Base-by-base conservation (phyloP, 441 rosid genomes). In the Jatropha podagrica region DNA sequence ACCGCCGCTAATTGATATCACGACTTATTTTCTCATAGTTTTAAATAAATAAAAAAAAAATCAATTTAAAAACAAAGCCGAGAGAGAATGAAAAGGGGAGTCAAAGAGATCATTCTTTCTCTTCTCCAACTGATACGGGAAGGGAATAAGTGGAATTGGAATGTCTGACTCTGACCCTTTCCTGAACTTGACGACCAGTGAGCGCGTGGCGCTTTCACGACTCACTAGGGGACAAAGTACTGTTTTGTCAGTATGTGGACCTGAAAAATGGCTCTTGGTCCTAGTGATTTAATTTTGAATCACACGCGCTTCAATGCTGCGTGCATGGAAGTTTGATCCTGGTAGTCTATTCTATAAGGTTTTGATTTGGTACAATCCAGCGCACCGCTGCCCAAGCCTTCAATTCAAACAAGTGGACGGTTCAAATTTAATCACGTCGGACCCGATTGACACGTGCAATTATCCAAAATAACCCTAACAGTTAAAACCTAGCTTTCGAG, bases 171-270 rank as follows among this genome's bases (percentile, higher is more conserved):
- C 18, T 42, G 46, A 42, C 46, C 46, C 20, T 37, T 62, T 38
- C 10, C 66, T 62, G 40, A 11, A 27, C 32, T 61, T 61, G 41
- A 13, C 18, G 41, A 0, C 15, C 41, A 32, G 41, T 27, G 73
- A 23, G 80, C 75, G 78, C 78, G 86, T 81, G 80, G n/a, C 5
- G 3, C 44, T 63, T 73, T 72, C 81, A 77, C 78, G 73, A 75
- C 48, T 74, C 74, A 79, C 85, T 70, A 87, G 70, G 79, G 70
- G 85, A 77, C 87, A 84, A 82, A 81, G 70, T 46, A 76, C 74
- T 74, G 86, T 59, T 82, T 74, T 82, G 86, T 80, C 86, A 81
- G 84, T 69, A 40, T 66, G 76, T 82, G 83, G 88, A 65, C 78
- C 82, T 63, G 74, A 74, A 71, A 65, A 0, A 2, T 52, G 66